These are phyloP conservation scores for Comarum palustre DNA, from an alignment of 306 rosid species.

Conservation along the genomic window DNA sequence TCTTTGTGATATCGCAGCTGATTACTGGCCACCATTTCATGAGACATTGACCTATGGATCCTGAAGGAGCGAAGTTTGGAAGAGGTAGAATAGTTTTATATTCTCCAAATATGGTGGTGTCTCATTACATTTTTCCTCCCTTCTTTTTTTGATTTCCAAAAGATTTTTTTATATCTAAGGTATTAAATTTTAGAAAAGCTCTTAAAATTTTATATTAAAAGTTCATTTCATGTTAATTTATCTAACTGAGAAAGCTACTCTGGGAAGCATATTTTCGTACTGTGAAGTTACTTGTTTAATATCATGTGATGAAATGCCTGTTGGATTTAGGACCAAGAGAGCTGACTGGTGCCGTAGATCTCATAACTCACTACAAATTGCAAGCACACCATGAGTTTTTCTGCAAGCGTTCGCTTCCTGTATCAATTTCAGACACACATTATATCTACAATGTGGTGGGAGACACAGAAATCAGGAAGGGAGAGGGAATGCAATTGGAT, in stretches of 20 bases:
- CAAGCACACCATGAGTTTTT: slow-evolving; percentile 82
- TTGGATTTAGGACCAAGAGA: slow-evolving; percentile 79
- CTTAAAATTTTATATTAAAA: background rate
- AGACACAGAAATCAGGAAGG: slow-evolving; percentile 92
- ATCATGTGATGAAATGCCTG: slow-evolving; percentile 24
- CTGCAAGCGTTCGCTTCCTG: slow-evolving; percentile 91
- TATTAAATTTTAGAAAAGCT: background rate
- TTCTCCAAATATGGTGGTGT: background rate
- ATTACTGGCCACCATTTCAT: slow-evolving; percentile 29
- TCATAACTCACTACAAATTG: slow-evolving; percentile 80
- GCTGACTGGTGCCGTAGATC: slow-evolving; percentile 90
- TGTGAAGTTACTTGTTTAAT: background rate
- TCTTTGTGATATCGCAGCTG: slow-evolving; percentile 42
- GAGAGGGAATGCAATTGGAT: slow-evolving; percentile 97
- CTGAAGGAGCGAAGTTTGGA: slow-evolving; percentile 74
- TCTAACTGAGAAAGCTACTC: background rate
- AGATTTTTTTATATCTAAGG: background rate
- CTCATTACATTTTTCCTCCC: background rate
- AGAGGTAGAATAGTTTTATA: slow-evolving; percentile 50
- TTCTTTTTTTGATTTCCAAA: background rate
- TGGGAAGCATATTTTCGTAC: background rate
- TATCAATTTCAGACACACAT: slow-evolving; percentile 78
- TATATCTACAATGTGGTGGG: slow-evolving; percentile 86
- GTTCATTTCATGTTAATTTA: background rate
- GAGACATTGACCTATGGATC: slow-evolving; percentile 67